Evolutionary conservation across 164 flowering plant species (phyloP).

Genomic region (Aristolochia contorta): DNA sequence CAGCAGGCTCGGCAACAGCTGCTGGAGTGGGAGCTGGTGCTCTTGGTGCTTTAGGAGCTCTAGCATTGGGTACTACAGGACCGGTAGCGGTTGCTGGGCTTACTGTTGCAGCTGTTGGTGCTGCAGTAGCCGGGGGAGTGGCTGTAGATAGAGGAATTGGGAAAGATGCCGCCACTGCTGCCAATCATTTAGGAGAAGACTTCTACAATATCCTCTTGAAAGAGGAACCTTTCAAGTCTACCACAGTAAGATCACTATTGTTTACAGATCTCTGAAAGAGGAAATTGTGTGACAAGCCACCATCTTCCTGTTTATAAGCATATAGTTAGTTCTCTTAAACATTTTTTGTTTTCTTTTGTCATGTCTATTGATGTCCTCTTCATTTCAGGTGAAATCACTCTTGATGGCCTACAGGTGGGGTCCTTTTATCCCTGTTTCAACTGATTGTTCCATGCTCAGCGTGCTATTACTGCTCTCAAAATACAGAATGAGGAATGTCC

Average conservation of each 20-base stretch:
- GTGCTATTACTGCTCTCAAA: slow-evolving; percentile 76
- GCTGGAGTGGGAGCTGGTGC: slow-evolving; percentile 89
- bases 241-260: slow-evolving; percentile 42
- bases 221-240: slow-evolving; percentile 92
- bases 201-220: slow-evolving; percentile 74
- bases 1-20: slow-evolving; percentile 68
- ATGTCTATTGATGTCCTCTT: neutral
- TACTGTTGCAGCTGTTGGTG: slow-evolving; percentile 76
- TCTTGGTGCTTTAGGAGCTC: slow-evolving; percentile 74
- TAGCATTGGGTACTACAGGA: slow-evolving; percentile 78
- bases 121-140: slow-evolving; percentile 80
- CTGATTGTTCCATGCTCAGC: slow-evolving; percentile 71
- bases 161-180: slow-evolving; percentile 78
- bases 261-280: no score
- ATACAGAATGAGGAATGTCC: slow-evolving; percentile 78
- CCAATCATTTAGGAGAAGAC: slow-evolving; percentile 61
- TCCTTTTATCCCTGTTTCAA: slow-evolving; percentile 74
- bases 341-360: neutral
- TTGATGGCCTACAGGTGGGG: slow-evolving; percentile 69
- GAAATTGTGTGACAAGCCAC: neutral
- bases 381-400: slow-evolving; percentile 60
- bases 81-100: slow-evolving; percentile 84
- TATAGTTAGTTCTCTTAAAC: no score
- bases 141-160: slow-evolving; percentile 60
- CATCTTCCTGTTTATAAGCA: no score